Evolutionary conservation across 345 rosid genomes (phyloP), one percentile per base, ranked within the genome.

Genomic region (Jatropha curcas): DNA sequence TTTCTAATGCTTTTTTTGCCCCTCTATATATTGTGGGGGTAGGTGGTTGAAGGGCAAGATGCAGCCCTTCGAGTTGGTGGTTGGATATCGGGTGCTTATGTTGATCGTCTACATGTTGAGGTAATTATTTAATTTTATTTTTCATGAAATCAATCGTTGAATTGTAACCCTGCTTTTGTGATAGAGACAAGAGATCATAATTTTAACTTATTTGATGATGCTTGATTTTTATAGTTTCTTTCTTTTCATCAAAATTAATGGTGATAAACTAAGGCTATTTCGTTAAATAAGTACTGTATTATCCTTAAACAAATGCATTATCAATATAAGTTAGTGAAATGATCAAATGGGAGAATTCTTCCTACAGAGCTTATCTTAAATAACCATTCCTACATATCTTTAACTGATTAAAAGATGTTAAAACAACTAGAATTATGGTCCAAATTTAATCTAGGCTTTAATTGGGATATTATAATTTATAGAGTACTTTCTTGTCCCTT

Each of bases 11-110:
- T 24, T 22, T 4, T 30, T 24, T 62, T 34, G n/a, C n/a, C n/a
- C 11, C 53, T 24, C 13, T 57, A 7, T 27, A 11, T 33, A 11
- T 34, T 30, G 14, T 78, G 76, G 59, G 59, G 56, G 59, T 67
- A 94, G 98, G 98, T 94, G 71, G 99, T 95, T 73, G 99, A 95
- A 86, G 99, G 98, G 51, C 77, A 84, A 73, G 92, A 88, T 34
- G 86, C 99, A 1, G 99, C 97, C 71, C 74, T 87, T 70, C 83
- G 80, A n/a, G 95, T 92, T 73, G 95, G 97, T 66, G 88, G 82
- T 65, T 95, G 99, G 99, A 90, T 92, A 67, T 92, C 98, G 2
- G 86, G 87, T 41, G 91, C 98, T 63, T 95, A 84, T 82, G 88
- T 81, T 74, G 99, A 92, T 84, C 97, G 97, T 68, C 84, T 92